Evolutionary conservation across 345 rosid species (phyloP), one percentile per base, ranked within the genome.

Genomic region (Jatropha curcas): DNA sequence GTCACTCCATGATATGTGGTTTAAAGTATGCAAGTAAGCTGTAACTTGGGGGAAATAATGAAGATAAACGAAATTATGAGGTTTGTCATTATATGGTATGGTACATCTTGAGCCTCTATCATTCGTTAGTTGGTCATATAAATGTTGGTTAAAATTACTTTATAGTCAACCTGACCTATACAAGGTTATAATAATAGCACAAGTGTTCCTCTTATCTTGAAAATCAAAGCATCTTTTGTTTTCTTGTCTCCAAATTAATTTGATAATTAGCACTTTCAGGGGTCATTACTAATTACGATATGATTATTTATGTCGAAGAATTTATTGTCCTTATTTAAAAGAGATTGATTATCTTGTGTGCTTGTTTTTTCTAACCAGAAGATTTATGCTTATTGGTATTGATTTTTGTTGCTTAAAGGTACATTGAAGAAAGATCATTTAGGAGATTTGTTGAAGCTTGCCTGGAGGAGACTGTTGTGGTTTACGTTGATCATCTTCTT

Each of bases 371-470:
- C 46, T 43, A 25, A 48, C 60, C 22, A 25, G 53, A 61, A 73
- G 22, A 22, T 50, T 72, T 68, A n/a, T 31, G 45, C 22, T 71
- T 77, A 35, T 58, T 56, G 69, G 75, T 20, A 73, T 41, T 30
- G 55, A 65, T 73, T 70, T 74, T 81, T 65, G 72, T 37, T 73
- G 27, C 61, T n/a, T 70, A 35, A 79, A 96, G 98, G 99, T 96
- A 90, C 76, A 86, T 93, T 12, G 98, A 96, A 82, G 98, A 96
- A 71, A 84, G 99, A 83, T 93, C 97, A 62, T 96, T 96, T 74
- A 88, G 93, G 77, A 88, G 93, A 86, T 96, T 96, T 71, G 98
- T 96, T 22, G 98, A 93, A 82, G 94, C 97, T 72, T 93, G 97
- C 82, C 68, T 89, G 83, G 98, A 96, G 88, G 99, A 96, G 82